phyloP scores from a whole-genome alignment of 2,329 filamentous ascomycete genomes.

The Pseudocercospora crystallina region DNA sequence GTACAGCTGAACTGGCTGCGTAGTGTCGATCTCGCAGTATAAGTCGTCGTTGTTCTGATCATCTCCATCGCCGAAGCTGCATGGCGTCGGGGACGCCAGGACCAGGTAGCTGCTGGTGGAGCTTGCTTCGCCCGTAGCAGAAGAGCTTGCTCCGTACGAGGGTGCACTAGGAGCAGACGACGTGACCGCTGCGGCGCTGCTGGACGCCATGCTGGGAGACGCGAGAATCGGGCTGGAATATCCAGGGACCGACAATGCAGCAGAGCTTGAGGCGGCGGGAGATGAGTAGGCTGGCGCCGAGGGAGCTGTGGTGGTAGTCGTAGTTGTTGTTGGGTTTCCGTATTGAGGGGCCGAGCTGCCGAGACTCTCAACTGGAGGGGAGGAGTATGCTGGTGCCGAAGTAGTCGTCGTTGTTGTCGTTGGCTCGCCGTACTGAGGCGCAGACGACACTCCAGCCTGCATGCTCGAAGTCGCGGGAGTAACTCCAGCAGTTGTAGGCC shows the following conservation, averaged over 20 bases:
- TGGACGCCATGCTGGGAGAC: too few species aligned
- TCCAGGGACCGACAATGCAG: too few species aligned
- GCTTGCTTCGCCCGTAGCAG: background rate
- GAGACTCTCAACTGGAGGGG: too few species aligned
- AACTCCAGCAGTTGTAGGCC: background rate
- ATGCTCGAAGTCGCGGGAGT: background rate
- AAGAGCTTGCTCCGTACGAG: background rate
- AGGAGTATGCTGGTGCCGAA: too few species aligned
- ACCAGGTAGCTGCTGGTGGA: slow-evolving; percentile 24
- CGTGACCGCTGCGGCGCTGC: too few species aligned
- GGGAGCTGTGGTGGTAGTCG: slow-evolving; percentile 1
- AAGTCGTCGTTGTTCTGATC: slow-evolving; percentile 34
- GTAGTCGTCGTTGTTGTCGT: too few species aligned
- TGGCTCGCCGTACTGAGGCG: background rate
- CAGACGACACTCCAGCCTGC: background rate
- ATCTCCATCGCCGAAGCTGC: slow-evolving; percentile 33
- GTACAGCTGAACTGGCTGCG: slow-evolving; percentile 33
- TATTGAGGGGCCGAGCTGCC: background rate
- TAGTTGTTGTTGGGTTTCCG: background rate
- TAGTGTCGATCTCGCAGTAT: slow-evolving; percentile 34
- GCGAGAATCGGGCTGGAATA: too few species aligned
- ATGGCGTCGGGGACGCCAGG: slow-evolving; percentile 31
- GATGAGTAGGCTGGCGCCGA: slow-evolving; percentile 4
- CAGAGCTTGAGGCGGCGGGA: background rate
- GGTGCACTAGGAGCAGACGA: background rate